Conservation (phyloP, 495 filamentous ascomycete species). For the Penicillium nucicola region DNA sequence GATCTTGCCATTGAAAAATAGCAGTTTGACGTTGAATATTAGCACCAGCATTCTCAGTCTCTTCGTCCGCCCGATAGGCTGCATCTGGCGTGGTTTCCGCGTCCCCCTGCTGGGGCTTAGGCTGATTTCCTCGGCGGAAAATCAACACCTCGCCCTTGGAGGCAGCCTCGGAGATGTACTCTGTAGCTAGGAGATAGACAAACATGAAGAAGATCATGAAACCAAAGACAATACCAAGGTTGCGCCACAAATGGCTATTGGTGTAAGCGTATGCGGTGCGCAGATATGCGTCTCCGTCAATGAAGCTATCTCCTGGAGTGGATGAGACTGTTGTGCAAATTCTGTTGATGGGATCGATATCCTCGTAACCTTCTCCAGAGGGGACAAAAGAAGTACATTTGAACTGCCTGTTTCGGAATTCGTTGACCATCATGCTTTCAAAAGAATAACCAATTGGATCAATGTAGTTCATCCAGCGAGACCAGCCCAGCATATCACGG, state of each 20-base stretch:
- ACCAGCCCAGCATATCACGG: slow-evolving; percentile 52
- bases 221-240: slow-evolving; percentile 63
- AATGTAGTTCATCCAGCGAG: slow-evolving; percentile 52
- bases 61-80: slow-evolving; percentile 9
- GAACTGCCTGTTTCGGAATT: slow-evolving; percentile 56
- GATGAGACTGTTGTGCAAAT: slow-evolving; percentile 45
- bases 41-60: slow-evolving; percentile 37
- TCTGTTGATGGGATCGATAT: slow-evolving; percentile 16
- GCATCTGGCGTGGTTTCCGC: slow-evolving; percentile 28
- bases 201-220: slow-evolving; percentile 62
- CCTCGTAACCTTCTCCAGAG: slow-evolving; percentile 50
- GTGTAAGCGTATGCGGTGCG: slow-evolving; percentile 55
- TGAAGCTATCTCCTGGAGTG: slow-evolving; percentile 54
- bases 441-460: slow-evolving; percentile 51
- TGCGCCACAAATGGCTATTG: slow-evolving; percentile 61
- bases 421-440: slow-evolving; percentile 51
- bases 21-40: slow-evolving; percentile 57
- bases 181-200: slow-evolving; percentile 42
- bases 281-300: slow-evolving; percentile 58
- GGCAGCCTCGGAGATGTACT: slow-evolving; percentile 46
- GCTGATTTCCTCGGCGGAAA: slow-evolving; percentile 47
- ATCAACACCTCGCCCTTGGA: slow-evolving; percentile 53
- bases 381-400: slow-evolving; percentile 34
- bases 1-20: slow-evolving; percentile 78
- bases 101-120: slow-evolving; percentile 24